phyloP scores from a whole-genome alignment of 345 rosid species.

The Streptanthus diversifolius region DNA sequence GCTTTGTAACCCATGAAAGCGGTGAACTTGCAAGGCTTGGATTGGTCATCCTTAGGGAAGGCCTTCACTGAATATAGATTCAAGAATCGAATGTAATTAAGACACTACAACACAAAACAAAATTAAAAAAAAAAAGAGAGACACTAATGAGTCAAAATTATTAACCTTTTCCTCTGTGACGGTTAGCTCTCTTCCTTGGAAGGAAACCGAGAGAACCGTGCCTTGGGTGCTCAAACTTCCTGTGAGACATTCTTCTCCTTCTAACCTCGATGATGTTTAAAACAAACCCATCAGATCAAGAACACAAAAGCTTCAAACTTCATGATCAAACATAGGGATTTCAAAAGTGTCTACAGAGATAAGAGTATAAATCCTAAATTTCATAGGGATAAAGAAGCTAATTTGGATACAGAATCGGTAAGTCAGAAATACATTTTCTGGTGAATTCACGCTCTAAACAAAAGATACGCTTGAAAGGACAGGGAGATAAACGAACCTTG shows the following conservation, averaged over 20 bases:
- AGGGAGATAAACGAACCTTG: background rate
- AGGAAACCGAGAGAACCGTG: slow-evolving; percentile 93
- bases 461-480: too few species aligned
- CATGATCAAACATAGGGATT: background rate
- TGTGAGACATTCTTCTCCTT: slow-evolving; percentile 67
- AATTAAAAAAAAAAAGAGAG: background rate
- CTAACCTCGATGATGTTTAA: background rate
- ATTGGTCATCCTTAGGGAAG: slow-evolving; percentile 78
- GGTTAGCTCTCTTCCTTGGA: slow-evolving; percentile 81
- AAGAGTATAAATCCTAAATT: background rate
- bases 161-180: slow-evolving; percentile 84
- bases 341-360: background rate
- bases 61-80: slow-evolving; percentile 63
- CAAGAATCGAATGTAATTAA: background rate
- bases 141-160: background rate
- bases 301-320: background rate
- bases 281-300: background rate
- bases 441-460: background rate
- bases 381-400: background rate
- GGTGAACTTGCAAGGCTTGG: slow-evolving; percentile 76
- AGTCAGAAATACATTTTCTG: background rate
- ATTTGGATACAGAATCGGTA: background rate
- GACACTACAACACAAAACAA: background rate
- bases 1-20: slow-evolving; percentile 90
- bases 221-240: slow-evolving; percentile 96